Evolutionary conservation across 140 eudicot genomes (phyloP), one percentile per base, ranked within the genome.

Genomic region (Cichorium intybus): DNA sequence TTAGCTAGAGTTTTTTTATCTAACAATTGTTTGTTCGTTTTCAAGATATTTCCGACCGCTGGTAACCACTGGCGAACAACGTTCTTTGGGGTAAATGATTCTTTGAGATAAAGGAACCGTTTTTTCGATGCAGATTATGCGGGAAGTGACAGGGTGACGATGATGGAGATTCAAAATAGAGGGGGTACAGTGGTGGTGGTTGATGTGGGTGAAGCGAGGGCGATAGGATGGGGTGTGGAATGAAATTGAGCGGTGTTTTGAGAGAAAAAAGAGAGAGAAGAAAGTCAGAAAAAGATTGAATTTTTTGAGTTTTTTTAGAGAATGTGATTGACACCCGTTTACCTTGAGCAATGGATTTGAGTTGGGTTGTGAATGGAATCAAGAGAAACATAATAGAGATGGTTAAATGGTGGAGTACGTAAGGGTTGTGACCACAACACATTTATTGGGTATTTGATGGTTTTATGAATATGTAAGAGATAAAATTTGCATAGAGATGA

Each of bases 301-400:
- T n/a, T 18, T 16, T 31, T 39, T 31, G 53, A 9, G 49, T 14
- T 53, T 52, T 27, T 24, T 37, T 15, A 7, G 63, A 58, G 68
- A 50, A 58, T 49, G 34, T 64, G 48, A 69, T 39, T 3, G 56
- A 26, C 22, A 45, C 54, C 64, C 31, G 6, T 31, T 69, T 85
- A 85, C 95, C 97, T 83, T 84, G 77, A 64, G 75, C 87, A 53
- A 45, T 54, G 71, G 75, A 72, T 66, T 64, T 79, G 24, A 79
- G 35, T 2, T 79, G 93, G 78, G 89, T 66, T 17, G 80, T 64
- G 69, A 56, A 53, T 4, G 74, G 58, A 77, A 82, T 65, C 29
- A 76, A 28, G 66, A 89, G 70, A 71, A 85, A 66, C 57, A 85
- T 80, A 5, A 78, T 59, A 64, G 80, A 83, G 56, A 82, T 55